These are phyloP conservation scores for Obba rivulosa DNA, from an alignment of 768 basidiomycete genomes.

Conservation along the genomic window DNA sequence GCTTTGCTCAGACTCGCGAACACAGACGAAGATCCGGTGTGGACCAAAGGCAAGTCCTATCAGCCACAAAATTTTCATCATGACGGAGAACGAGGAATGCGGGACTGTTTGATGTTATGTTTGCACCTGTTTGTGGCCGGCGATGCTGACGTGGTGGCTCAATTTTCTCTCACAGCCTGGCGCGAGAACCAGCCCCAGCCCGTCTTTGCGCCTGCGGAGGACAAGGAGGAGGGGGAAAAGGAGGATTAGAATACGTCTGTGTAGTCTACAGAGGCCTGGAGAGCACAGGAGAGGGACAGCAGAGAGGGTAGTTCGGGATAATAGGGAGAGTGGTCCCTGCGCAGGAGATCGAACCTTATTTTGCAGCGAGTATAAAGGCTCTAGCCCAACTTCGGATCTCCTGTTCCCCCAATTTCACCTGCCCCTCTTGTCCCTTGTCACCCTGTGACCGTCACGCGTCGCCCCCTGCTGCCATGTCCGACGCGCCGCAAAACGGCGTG, in stretches of 20 bases:
- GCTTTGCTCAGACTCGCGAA: conserved; percentile 92
- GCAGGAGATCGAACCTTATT: conserved; percentile 84
- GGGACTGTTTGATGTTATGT: conserved; percentile 26
- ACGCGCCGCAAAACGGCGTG: conserved; percentile 33
- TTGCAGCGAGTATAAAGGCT: conserved; percentile 76
- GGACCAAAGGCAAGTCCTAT: conserved; percentile 69
- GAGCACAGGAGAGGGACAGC: conserved; percentile 17
- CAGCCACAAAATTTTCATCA: conserved; percentile 12
- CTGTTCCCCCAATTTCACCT: conserved; percentile 66
- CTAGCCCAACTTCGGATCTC: conserved; percentile 58
- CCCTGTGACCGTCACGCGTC: conserved; percentile 71
- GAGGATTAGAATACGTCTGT: conserved; percentile 26
- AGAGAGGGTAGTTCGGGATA: conserved; percentile 22
- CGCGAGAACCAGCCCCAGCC: conserved; percentile 79
- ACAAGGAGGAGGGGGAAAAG: conserved; percentile 54
- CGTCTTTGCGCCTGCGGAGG: conserved; percentile 64
- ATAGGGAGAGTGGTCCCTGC: conserved; percentile 58
- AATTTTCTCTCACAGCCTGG: conserved; percentile 60
- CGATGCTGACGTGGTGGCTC: conserved; percentile 27
- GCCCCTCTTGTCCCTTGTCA: conserved; percentile 25
- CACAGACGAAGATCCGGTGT: conserved; percentile 69
- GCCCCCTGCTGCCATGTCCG: conserved; percentile 46
- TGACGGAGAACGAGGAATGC: conserved; percentile 14
- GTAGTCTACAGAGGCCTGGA: conserved; percentile 15
- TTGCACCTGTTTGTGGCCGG: conserved; percentile 37